Percentiles rank a stretch among this genome's conserved stretches.
phyloP scores from a whole-genome alignment of 2,329 filamentous ascomycete genomes.

The Fusarium napiforme region DNA sequence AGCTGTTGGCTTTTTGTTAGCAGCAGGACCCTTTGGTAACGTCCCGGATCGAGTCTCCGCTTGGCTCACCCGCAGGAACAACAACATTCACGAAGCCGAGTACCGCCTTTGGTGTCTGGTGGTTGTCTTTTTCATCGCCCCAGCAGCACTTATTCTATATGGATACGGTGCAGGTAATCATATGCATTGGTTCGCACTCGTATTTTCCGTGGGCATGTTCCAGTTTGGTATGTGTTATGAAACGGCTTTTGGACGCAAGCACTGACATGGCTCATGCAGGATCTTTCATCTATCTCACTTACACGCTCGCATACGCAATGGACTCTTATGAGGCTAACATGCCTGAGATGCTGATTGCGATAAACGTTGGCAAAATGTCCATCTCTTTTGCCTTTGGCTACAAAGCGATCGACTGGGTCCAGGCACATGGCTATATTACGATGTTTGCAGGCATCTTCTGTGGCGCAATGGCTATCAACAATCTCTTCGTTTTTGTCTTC shows the following conservation, averaged over 20 bases:
- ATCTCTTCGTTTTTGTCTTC: neutral
- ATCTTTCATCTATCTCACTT: neutral
- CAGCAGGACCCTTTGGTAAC: neutral
- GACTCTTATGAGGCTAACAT: neutral
- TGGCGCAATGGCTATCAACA: neutral
- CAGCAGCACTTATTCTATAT: neutral
- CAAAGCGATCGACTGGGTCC: neutral
- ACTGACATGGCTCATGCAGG: neutral
- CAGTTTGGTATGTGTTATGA: neutral
- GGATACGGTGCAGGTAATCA: neutral
- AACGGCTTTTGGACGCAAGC: neutral
- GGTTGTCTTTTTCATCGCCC: neutral
- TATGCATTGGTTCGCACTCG: neutral
- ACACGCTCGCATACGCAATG: neutral
- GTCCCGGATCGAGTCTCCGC: neutral
- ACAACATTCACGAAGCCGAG: neutral
- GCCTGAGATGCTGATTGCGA: constrained; percentile 2
- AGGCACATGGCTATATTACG: neutral
- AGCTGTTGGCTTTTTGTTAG: neutral
- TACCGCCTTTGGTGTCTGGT: neutral
- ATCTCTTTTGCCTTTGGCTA: neutral
- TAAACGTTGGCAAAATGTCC: neutral
- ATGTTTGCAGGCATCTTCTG: neutral
- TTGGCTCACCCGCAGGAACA: neutral
- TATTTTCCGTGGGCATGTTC: neutral